Base-by-base conservation (phyloP, 129 eudicot genomes). In the Helianthus tuberosus region DNA sequence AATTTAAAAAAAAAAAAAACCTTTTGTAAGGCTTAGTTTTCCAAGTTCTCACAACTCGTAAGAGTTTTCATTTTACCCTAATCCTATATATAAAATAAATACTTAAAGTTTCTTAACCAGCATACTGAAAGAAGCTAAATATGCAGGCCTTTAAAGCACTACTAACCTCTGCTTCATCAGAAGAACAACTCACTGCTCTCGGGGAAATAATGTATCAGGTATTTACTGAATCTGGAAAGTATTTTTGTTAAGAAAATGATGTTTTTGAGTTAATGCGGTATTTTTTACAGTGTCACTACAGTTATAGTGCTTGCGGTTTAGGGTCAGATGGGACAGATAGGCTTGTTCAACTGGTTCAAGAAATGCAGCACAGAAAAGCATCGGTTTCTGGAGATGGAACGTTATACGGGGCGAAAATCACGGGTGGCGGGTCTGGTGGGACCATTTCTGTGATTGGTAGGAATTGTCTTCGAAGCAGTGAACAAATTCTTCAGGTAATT, bases 391-490 rank as follows among this genome's bases (percentile, higher is more conserved):
- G 82, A 7, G 97, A 88, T 52, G 88, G 91, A 68, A 85, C 99
- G 8, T 77, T 94, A 48, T 91, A 86, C 60, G 99, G 99, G 61
- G 96, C 99, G 27, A 94, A 94, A 60, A 91, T 94, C 29, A 94
- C 99, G 0, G 99, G 97, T 47, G 96, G 99, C 10, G 99, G 99
- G 39, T 91, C 99, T 0, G 99, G 99, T 70, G 99, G 97, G 55
- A 91, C 97, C 4, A 84, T 94, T 75, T 88, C 96, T 73, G 92
- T 85, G 12, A 80, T 94, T 17, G 96, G 97, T 36, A 80, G 89
- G 80, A 94, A 88, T 75, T 88, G 89, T 58, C 68, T 91, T 25
- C 71, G 75, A 66, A 86, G 91, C 83, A 91, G 87, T 49, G 87
- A 88, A 79, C 96, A 91, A 76, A 94, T 94, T 54, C 80, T 90